Percentiles rank a stretch among this genome's conserved stretches.
Conservation (phyloP, 2,329 filamentous ascomycete species). For the Exophiala dermatitidis region DNA sequence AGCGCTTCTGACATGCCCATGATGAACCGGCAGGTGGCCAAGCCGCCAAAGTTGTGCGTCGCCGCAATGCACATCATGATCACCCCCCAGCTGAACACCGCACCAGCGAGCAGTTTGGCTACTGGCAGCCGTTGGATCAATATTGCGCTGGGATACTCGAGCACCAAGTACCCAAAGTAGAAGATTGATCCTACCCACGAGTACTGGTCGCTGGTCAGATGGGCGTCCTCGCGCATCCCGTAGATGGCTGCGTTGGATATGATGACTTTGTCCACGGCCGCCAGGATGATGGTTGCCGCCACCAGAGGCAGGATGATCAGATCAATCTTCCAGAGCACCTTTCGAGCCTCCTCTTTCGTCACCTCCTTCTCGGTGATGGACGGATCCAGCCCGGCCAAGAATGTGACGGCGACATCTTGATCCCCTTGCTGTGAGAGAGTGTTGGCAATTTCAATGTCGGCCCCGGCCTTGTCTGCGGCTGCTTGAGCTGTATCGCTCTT, state of each 20-base stretch:
- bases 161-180: conserved; percentile 36
- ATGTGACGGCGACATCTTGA: background rate
- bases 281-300: background rate
- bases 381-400: background rate
- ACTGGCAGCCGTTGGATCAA: conserved; percentile 37
- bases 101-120: conserved; percentile 35
- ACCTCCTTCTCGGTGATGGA: background rate
- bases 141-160: conserved; percentile 36
- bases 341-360: background rate
- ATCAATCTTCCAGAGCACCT: conserved; percentile 1
- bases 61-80: conserved; percentile 21
- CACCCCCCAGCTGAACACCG: conserved; percentile 33
- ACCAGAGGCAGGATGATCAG: background rate
- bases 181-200: conserved; percentile 40
- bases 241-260: conserved; percentile 29
- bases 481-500: background rate
- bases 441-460: background rate
- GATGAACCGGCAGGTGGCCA: conserved; percentile 42
- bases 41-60: conserved; percentile 43
- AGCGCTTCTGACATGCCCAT: conserved; percentile 17
- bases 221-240: conserved; percentile 28
- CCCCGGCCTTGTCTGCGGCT: background rate
- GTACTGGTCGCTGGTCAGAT: conserved; percentile 30
- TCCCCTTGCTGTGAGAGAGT: background rate
- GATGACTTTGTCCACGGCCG: conserved; percentile 2